Evolutionary conservation across 208 protist genomes (phyloP).

Genomic region (Trypanosoma melophagium): DNA sequence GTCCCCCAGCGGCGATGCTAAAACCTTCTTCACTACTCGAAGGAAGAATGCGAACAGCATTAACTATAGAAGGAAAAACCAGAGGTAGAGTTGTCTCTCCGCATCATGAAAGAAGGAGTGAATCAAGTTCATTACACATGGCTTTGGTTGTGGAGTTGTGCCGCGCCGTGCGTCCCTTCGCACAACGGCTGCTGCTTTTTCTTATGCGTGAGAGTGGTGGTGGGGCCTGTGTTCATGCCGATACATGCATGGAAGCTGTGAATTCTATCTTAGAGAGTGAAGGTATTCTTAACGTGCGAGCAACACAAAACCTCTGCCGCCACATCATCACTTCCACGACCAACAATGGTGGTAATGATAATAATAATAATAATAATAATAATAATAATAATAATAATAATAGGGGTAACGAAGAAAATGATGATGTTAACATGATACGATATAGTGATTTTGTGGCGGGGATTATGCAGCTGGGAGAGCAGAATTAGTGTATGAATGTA

Average conservation of each 20-base stretch:
- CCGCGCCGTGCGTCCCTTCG: constrained; percentile 41
- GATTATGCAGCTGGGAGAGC: constrained; percentile 5
- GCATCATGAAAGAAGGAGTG: constrained; percentile 10
- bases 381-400: neutral
- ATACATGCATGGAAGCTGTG: constrained; percentile 52
- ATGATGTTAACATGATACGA: too few relatives aligned
- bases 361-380: neutral
- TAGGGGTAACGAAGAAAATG: too few relatives aligned
- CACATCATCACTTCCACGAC: constrained; percentile 1
- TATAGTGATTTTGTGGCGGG: neutral
- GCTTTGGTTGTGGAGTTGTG: constrained; percentile 46
- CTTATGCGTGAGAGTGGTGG: constrained; percentile 32
- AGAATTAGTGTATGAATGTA: neutral
- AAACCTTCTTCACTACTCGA: too few relatives aligned
- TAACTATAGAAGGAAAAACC: too few relatives aligned
- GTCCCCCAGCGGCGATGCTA: constrained; percentile 15
- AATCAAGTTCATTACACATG: constrained; percentile 17
- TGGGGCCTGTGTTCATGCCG: constrained; percentile 22
- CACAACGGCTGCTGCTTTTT: constrained; percentile 48
- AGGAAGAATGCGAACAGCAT: too few relatives aligned
- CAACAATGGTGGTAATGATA: neutral
- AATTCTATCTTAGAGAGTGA: constrained; percentile 62
- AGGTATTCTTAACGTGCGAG: constrained; percentile 29
- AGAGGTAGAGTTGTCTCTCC: neutral
- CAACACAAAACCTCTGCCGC: constrained; percentile 28